A percentile compares a stretch with the other conserved stretches of the same genome.
Evolutionary conservation across 371 early-diverging fungal species (phyloP).

Genomic region (Rhizopus microsporus): DNA sequence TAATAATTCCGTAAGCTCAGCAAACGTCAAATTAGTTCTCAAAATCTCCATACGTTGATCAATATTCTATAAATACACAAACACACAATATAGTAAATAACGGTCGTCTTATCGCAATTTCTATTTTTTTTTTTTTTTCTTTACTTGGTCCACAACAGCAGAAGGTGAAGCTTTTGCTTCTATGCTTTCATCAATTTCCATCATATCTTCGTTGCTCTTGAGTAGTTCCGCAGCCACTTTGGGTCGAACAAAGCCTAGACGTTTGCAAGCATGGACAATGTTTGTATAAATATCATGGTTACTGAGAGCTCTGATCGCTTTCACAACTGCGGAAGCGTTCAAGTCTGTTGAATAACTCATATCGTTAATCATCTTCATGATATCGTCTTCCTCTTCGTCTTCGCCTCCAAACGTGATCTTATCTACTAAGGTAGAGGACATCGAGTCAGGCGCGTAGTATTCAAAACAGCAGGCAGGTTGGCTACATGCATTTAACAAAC

Average conservation of each 20-base stretch:
- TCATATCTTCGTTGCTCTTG: conserved; percentile 18
- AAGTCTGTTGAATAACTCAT: conserved; percentile 29
- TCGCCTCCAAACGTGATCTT: conserved; percentile 22
- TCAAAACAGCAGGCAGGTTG: conserved; percentile 34
- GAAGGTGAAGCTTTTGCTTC: background rate
- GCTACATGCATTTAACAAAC: conserved; percentile 50
- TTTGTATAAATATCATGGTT: conserved; percentile 38
- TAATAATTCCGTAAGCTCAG: conserved; percentile 30
- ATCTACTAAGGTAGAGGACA: conserved; percentile 27
- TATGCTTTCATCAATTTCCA: conserved; percentile 25
- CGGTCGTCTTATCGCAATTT: background rate
- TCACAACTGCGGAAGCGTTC: conserved; percentile 30
- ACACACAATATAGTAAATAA: no score
- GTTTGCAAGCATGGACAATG: conserved; percentile 39
- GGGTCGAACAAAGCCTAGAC: conserved; percentile 35
- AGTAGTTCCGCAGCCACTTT: conserved; percentile 25
- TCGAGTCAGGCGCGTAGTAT: conserved; percentile 31
- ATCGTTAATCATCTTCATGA: conserved; percentile 48
- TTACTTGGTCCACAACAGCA: conserved; percentile 21
- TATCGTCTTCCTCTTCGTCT: conserved; percentile 36
- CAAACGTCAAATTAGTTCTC: conserved; percentile 18
- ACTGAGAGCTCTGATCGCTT: conserved; percentile 32
- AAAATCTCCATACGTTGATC: conserved; percentile 33
- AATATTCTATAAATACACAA: conserved; percentile 28
- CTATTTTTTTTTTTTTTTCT: background rate